Base-by-base conservation (phyloP, 257 asterid genomes). In the Solanum sejunctum region DNA sequence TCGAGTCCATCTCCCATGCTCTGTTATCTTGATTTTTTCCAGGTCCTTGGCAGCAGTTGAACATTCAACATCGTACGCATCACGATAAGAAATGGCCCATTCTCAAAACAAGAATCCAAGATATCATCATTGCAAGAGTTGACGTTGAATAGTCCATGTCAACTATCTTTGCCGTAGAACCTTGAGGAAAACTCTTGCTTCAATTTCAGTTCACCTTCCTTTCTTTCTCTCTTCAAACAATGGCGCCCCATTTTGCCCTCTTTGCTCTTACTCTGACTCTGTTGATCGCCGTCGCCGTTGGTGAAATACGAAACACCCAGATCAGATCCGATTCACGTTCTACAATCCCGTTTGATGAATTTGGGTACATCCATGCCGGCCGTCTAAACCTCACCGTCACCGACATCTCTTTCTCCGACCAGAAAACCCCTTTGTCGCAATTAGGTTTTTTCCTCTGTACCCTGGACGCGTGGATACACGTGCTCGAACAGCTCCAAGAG, bases 291-390 rank as follows among this genome's bases (percentile, higher is more conserved):
- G 45, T 66, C 43, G 1, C 73, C 21, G 73, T 32, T 32, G 86
- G 85, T 2, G 88, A 88, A 86, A 86, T 88, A 73, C 72, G 88
- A 28, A 66, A 61, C 60, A 88, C 86, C 3, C 80, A 84, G 77
- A 83, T 87, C 81, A 85, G 91, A 83, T 86, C 86, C 32, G 87
- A 87, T 71, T 71, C 89, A 21, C 88, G 87, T 39, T 49, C 88
- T 55, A 85, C 86, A 6, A 87, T 89, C 52, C 88, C 88, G 0
- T 56, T 89, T 57, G 89, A 89, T 52, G 87, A 83, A 64, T 89
- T 89, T 43, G 91, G 91, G 4, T 87, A 83, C 86, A 87, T 87
- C 45, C 86, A 83, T 51, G 57, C 71, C 12, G 91, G 89, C 18
- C 84, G 56, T 73, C 85, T 89, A 47, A 87, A 89, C 84, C 88